These are phyloP conservation scores for Plasmodium cynomolgi DNA, from an alignment of 169 alveolate genomes.

Conservation along the genomic window DNA sequence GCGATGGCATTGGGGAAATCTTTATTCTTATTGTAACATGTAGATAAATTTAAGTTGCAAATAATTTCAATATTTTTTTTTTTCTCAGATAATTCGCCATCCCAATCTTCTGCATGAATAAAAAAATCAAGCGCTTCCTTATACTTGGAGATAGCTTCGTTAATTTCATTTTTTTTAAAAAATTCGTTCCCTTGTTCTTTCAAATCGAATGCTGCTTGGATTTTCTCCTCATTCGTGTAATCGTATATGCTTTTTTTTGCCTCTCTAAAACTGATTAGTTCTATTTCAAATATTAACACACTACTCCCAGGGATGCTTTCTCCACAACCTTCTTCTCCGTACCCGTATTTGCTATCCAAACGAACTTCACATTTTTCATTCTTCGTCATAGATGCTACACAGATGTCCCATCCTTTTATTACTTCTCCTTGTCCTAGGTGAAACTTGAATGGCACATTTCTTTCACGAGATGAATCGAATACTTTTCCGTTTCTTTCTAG, in stretches of 20 bases:
- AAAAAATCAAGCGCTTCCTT: constrained; percentile 77
- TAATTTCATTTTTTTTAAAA: constrained; percentile 78
- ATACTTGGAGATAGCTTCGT: constrained; percentile 84
- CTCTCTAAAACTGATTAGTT: constrained; percentile 81
- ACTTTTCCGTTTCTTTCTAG: constrained; percentile 83
- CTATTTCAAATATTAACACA: constrained; percentile 86
- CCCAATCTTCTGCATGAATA: constrained; percentile 76
- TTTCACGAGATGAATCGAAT: constrained; percentile 87
- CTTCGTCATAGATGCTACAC: constrained; percentile 84
- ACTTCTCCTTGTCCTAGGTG: constrained; percentile 86
- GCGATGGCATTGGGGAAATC: constrained; percentile 83
- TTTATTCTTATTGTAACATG: constrained; percentile 80
- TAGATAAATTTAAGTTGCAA: constrained; percentile 57
- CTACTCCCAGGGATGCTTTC: constrained; percentile 86
- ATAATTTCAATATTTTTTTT: constrained; percentile 60
- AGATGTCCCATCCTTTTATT: constrained; percentile 87
- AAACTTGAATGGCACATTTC: constrained; percentile 86
- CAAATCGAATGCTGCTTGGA: constrained; percentile 85
- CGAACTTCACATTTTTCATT: constrained; percentile 78
- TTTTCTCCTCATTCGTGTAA: constrained; percentile 85
- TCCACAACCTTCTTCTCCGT: constrained; percentile 89
- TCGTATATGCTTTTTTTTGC: constrained; percentile 81
- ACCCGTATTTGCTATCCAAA: constrained; percentile 80
- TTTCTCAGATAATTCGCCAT: constrained; percentile 38
- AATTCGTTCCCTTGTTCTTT: constrained; percentile 84